Evolutionary conservation across 305 asterid genomes (phyloP), one percentile per base, ranked within the genome.

Genomic region (Fraxinus xanthoxyloides): DNA sequence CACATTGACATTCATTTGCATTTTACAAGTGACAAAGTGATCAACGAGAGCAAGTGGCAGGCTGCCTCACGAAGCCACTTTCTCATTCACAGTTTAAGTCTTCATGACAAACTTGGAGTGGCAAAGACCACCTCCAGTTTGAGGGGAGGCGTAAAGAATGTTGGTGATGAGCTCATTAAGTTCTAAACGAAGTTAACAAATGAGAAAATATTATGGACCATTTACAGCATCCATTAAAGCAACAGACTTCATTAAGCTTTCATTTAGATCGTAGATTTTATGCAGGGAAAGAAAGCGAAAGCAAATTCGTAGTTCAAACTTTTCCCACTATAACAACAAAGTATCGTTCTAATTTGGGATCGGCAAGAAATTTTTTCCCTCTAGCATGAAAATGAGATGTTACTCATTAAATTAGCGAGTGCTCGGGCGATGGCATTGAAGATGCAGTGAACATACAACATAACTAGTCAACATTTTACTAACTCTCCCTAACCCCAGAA

Each of bases 331-430:
- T 1, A 51, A 23, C 72, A 63, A 24, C 72, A 63, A 63, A 63
- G 6, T 13, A 13, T 63, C 13, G 0, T 23, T 63, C 72, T 19
- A 59, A 7, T 0, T 59, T 59, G 13, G 1, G 69, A 7, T 59
- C 1, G 4, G 72, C 72, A 9, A 61, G 31, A 61, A 3, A 2
- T 0, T 0, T 63, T 23, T 63, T 63, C 34, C 34, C n/a, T 63
- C 31, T 10, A 24, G 32, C 31, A 23, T n/a, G 70, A 61, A 21
- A 28, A 69, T 51, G 35, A 31, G 70, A 80, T 69, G 9, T 40
- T 4, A 81, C 85, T 82, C 86, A 78, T 84, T 88, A 69, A 81
- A 70, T 59, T 28, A 86, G 83, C 84, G 84, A 81, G 87, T 81
- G 56, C 32, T 40, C 30, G 5, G 32, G 24, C 12, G 34, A 73